Evolutionary conservation across 129 eudicot genomes (phyloP), one percentile per base, ranked within the genome.

Genomic region (Flaveria brownii): DNA sequence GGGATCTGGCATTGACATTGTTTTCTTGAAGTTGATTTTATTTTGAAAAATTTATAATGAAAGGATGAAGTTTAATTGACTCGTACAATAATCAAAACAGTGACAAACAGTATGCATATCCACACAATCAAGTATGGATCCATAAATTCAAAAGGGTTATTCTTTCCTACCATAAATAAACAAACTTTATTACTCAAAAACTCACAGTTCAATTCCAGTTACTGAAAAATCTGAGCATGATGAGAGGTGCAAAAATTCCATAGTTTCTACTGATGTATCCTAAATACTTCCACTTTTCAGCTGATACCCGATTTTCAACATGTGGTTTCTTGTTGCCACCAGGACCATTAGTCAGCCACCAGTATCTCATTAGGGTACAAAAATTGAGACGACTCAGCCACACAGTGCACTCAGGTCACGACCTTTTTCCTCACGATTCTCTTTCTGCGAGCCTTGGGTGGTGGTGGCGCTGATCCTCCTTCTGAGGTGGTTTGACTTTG

Each of bases 371-470:
- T 55, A 22, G 76, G 47, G 77, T 80, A 81, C 88, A 86, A 86
- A 89, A 86, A 46, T 41, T 84, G 89, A 85, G 74, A 60, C 42
- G 75, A 30, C 57, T 67, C 78, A 13, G 33, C 76, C 16, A 45
- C 11, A 10, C 22, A 4, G 28, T 61, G 67, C 70, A 52, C 88
- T 85, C 78, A 84, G 72, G 90, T 73, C 2, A 86, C 72, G 75
- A 92, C 98, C 80, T 90, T 90, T 70, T 84, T 92, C 84, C 83
- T 82, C 70, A 92, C 98, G 1, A 92, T 75, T 83, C 91, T 92
- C 81, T 92, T 92, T 83, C 96, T 87, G 18, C 93, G 81, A 66
- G 88, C 86, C 87, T 90, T 92, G 68, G 91, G 92, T 9, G 88
- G 78, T 6, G 85, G 68, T 62, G 85, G 57, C 64, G 70, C 77